phyloP scores from a whole-genome alignment of 176 grass and related monocot species.

The Typha latifolia region DNA sequence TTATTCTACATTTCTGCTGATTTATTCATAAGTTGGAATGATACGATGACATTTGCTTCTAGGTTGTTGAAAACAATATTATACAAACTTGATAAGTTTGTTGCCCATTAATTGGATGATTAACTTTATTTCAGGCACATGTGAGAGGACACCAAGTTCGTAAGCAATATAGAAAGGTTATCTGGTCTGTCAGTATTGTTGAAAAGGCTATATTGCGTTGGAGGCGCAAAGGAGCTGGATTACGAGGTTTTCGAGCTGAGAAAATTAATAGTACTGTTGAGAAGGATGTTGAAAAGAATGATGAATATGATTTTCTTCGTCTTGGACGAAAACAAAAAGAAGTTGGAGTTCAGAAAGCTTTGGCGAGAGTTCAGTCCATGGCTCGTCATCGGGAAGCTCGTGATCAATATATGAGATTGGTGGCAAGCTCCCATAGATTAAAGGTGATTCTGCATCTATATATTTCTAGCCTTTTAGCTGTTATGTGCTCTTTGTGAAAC shows the following conservation, averaged over 20 bases:
- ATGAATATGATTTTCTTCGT: constrained; percentile 74
- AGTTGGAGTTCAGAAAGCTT: constrained; percentile 81
- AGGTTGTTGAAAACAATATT: no score
- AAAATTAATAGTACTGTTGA: constrained; percentile 12
- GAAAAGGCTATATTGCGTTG: constrained; percentile 91
- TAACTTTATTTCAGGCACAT: constrained; percentile 48
- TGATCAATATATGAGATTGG: constrained; percentile 43
- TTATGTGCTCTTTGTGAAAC: not conserved
- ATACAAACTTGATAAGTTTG: no score
- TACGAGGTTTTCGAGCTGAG: constrained; percentile 67
- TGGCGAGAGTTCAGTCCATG: constrained; percentile 92
- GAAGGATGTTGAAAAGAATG: constrained; percentile 24
- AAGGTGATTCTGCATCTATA: not conserved
- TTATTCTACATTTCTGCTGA: not conserved
- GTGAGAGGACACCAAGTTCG: constrained; percentile 69
- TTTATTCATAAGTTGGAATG: not conserved
- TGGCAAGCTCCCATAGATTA: constrained; percentile 1
- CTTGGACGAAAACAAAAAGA: constrained; percentile 63
- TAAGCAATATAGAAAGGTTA: constrained; percentile 73
- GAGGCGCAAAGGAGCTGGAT: constrained; percentile 57
- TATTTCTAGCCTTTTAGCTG: not conserved
- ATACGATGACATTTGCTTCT: no score
- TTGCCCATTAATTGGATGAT: constrained; percentile 4
- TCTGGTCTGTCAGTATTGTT: constrained; percentile 89
- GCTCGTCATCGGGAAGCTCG: constrained; percentile 71